Percentiles rank a stretch among this genome's conserved stretches.
phyloP scores from a whole-genome alignment of 1,284 basidiomycete genomes.

The Ustilago trichophora region DNA sequence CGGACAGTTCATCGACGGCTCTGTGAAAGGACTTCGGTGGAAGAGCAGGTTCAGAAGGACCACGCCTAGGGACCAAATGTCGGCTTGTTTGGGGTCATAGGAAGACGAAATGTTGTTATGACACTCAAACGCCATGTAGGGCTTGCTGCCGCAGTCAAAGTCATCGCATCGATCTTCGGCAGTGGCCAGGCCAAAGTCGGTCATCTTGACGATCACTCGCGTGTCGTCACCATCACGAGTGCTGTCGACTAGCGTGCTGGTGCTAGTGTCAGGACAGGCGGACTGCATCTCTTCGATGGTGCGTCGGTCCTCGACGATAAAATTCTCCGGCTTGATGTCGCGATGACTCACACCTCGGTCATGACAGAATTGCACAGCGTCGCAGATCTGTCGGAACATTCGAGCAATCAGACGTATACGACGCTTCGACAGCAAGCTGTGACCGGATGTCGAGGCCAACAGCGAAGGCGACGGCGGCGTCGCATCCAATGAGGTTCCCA shows the following conservation, averaged over 20 bases:
- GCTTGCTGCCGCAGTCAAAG: slow-evolving; percentile 97
- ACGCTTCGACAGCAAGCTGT: slow-evolving; percentile 82
- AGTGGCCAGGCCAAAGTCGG: slow-evolving; percentile 95
- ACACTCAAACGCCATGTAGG: slow-evolving; percentile 99
- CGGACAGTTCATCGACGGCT: slow-evolving; percentile 79
- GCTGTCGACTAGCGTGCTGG: slow-evolving; percentile 66
- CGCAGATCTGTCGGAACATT: slow-evolving; percentile 99
- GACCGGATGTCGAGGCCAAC: slow-evolving; percentile 78
- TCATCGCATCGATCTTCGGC: slow-evolving; percentile 86
- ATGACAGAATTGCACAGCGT: slow-evolving; percentile 95
- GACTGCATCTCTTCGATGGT: slow-evolving; percentile 38
- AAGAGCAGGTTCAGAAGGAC: slow-evolving; percentile 99
- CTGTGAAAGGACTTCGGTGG: slow-evolving; percentile 97
- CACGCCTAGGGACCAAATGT: slow-evolving; percentile 98
- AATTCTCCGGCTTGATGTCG: slow-evolving; percentile 88
- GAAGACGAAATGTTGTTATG: slow-evolving; percentile 93
- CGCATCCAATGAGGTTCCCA: slow-evolving; percentile 40
- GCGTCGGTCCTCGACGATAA: slow-evolving; percentile 67
- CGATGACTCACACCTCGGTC: slow-evolving; percentile 90
- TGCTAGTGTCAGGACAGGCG: slow-evolving; percentile 73
- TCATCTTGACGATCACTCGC: slow-evolving; percentile 80
- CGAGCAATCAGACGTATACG: slow-evolving; percentile 89
- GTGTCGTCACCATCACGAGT: slow-evolving; percentile 70
- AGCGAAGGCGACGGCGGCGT: slow-evolving; percentile 89
- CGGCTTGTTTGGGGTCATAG: slow-evolving; percentile 91